Evolutionary conservation across 1,284 basidiomycete genomes (phyloP).

Genomic region (Moniliophthora roreri): DNA sequence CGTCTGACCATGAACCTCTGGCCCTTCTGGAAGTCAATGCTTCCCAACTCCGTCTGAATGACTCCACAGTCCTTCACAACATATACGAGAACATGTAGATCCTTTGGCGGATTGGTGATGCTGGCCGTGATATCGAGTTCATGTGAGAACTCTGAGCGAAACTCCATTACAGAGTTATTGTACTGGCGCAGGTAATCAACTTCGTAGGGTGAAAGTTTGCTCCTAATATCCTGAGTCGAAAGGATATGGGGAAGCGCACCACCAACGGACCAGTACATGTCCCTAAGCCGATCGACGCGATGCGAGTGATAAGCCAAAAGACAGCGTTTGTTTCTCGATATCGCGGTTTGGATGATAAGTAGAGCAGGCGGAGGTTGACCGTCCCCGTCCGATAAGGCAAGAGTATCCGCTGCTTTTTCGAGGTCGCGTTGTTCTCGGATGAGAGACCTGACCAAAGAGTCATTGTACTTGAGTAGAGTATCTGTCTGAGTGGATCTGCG

Average conservation of each 20-base stretch:
- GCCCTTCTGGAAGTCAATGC: constrained; percentile 86
- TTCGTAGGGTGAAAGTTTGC: constrained; percentile 85
- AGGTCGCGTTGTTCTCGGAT: constrained; percentile 92
- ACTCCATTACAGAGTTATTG: constrained; percentile 78
- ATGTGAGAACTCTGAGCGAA: constrained; percentile 82
- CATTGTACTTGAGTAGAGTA: constrained; percentile 90
- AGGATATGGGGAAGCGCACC: constrained; percentile 89
- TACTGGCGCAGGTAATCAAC: constrained; percentile 89
- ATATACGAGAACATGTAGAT: constrained; percentile 76
- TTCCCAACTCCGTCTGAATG: constrained; percentile 86
- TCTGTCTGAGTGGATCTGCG: constrained; percentile 82
- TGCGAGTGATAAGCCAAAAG: constrained; percentile 90
- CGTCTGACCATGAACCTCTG: constrained; percentile 85
- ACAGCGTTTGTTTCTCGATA: constrained; percentile 90
- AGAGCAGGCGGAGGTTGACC: constrained; percentile 63
- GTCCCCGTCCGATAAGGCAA: constrained; percentile 34
- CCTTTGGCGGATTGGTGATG: constrained; percentile 77
- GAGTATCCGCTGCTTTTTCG: constrained; percentile 56
- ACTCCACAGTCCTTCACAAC: constrained; percentile 86
- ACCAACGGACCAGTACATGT: constrained; percentile 91
- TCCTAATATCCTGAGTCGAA: constrained; percentile 70
- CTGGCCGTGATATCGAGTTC: constrained; percentile 85
- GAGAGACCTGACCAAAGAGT: constrained; percentile 81
- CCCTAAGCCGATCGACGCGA: constrained; percentile 78
- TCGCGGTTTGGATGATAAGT: constrained; percentile 85